These are phyloP conservation scores for Saccharomyces hybrid DNA, from an alignment of 1,139 yeast species.

Conservation along the genomic window DNA sequence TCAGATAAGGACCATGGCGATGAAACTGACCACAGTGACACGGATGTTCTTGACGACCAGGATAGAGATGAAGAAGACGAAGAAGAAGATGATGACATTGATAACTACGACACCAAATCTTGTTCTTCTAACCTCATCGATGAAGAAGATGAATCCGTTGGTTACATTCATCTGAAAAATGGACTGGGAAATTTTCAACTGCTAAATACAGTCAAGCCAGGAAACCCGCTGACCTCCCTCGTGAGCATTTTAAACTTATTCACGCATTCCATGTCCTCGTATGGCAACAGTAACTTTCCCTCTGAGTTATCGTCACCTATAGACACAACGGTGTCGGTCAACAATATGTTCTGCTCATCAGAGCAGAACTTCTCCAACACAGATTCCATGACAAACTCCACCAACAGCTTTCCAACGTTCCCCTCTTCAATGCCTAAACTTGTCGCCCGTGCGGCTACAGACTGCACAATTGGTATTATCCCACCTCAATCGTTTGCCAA, in stretches of 20 bases:
- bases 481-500: conserved; percentile 77
- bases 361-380: not conserved
- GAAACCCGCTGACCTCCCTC: conserved; percentile 77
- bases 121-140: not conserved
- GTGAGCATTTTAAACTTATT: conserved; percentile 70
- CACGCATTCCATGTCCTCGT: conserved; percentile 28
- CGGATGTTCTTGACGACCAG: not conserved
- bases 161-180: conserved; percentile 40
- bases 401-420: not conserved
- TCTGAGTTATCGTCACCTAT: not conserved
- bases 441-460: conserved; percentile 35
- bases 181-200: conserved; percentile 49
- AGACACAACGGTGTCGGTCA: not conserved
- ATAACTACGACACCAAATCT: conserved; percentile 7
- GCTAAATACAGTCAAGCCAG: conserved; percentile 76
- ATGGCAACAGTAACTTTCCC: not conserved
- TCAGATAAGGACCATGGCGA: conserved; percentile 4
- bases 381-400: conserved; percentile 1
- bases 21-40: conserved; percentile 1
- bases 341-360: not conserved
- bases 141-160: conserved; percentile 9
- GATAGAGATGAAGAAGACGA: conserved; percentile 5
- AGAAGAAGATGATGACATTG: conserved; percentile 9
- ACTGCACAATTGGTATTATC: conserved; percentile 84
- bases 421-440: conserved; percentile 27